Evolutionary conservation across 1,139 yeast genomes (phyloP), one percentile per base, ranked within the genome.

Genomic region (Suhomyces choctaworum): DNA sequence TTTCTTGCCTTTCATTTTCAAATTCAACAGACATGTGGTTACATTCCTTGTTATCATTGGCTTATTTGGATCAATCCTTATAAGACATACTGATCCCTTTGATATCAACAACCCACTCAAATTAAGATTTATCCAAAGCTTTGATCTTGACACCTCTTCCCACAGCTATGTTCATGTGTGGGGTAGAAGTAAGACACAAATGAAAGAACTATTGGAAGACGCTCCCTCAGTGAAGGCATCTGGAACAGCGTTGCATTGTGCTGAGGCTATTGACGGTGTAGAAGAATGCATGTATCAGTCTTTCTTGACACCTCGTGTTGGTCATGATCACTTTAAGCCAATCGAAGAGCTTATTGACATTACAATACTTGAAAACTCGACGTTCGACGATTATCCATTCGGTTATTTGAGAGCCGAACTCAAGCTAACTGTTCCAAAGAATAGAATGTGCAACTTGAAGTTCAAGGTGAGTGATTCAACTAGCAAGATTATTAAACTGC

Each of bases 401-500:
- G 85, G 86, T 0, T 84, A 89, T 32, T 68, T 82, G 41, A 70
- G 73, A 20, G 89, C 87, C 1, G 81, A 81, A 41, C 50, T 87
- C 25, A 60, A 60, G 37, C 75, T 87, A 33, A 64, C 66, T 28
- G 87, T 77, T 2, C 71, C 73, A 14, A 78, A 80, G 25, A 82
- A 80, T 54, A 73, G 94, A 50, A 68, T 71, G 44, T 87, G 96
- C 58, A 65, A 65, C 17, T 45, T 87, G 23, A 55, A 59, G 14
- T 86, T 87, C 61, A 74, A 76, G 48, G 64, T 76, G 5, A 47
- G 61, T 20, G 52, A 52, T 4, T 40, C 58, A 1, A 38, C 48
- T 10, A 59, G 73, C 0, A 59, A 55, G n/a, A 68, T 66, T 3
- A 31, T 40, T 32, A 34, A 40, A n/a, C 49, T 56, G 12, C 61